These are phyloP conservation scores for Trypanosoma melophagium DNA, from an alignment of 208 protist species.

Conservation along the genomic window DNA sequence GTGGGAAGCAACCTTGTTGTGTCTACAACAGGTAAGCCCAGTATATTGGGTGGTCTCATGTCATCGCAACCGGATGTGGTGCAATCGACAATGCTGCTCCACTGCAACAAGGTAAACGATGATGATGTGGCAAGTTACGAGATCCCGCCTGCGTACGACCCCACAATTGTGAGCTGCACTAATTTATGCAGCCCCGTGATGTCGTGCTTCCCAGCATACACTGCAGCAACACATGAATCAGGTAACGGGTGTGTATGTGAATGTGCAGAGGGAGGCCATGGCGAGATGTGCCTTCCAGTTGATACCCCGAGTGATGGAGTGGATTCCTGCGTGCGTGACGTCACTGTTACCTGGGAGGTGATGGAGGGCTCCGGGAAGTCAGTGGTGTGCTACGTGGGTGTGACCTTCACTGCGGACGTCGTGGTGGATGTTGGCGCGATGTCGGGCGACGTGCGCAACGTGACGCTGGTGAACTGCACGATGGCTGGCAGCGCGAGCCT, in stretches of 20 bases:
- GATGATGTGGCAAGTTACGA: not conserved
- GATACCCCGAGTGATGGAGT: not conserved
- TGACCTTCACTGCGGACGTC: conserved; percentile 17
- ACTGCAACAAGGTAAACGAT: not conserved
- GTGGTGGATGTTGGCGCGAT: conserved; percentile 2
- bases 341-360: conserved; percentile 14
- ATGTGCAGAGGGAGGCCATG: conserved; percentile 9
- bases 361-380: not conserved
- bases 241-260: not conserved
- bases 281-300: conserved; percentile 14
- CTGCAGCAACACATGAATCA: not conserved
- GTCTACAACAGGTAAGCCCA: not conserved
- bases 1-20: not conserved
- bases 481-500: conserved; percentile 6
- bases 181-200: not conserved
- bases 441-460: not conserved
- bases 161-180: not conserved
- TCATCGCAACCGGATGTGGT: too few species aligned
- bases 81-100: not conserved
- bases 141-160: not conserved
- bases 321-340: conserved; percentile 11
- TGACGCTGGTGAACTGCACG: conserved; percentile 17
- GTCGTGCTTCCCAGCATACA: conserved; percentile 5
- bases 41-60: too few species aligned
- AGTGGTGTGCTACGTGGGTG: conserved; percentile 12